These are phyloP conservation scores for Penicillium coffeae DNA, from an alignment of 495 filamentous ascomycete genomes.

Conservation along the genomic window DNA sequence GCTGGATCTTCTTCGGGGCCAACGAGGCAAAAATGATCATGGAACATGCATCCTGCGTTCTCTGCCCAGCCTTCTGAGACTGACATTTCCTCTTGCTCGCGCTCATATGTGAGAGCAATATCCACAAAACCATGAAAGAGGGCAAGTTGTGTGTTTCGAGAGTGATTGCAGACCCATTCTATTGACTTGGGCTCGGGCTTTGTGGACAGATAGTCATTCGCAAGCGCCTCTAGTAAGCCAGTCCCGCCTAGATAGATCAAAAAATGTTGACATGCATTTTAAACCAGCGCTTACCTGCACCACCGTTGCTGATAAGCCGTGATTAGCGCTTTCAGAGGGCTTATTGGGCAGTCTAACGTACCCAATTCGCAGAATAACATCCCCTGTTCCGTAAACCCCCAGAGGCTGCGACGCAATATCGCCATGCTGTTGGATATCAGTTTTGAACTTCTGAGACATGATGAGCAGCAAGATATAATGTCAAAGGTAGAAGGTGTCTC, in stretches of 20 bases:
- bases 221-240: not conserved
- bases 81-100: not conserved
- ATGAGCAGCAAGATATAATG: too few species aligned
- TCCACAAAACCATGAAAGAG: not conserved
- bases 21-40: not conserved
- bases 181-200: not conserved
- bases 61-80: conserved; percentile 2
- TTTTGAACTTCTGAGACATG: too few species aligned
- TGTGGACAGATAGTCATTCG: not conserved
- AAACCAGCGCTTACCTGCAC: not conserved
- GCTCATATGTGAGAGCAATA: conserved; percentile 1
- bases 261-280: not conserved
- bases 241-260: not conserved
- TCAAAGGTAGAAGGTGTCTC: too few species aligned
- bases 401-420: not conserved
- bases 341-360: not conserved
- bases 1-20: not conserved
- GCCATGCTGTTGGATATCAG: not conserved
- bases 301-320: not conserved
- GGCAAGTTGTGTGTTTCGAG: not conserved
- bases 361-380: not conserved
- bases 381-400: not conserved
- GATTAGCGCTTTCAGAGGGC: not conserved
- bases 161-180: not conserved
- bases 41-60: not conserved